Evolutionary conservation across 176 grass and related monocot species (phyloP).

Genomic region (Ensete glaucum): DNA sequence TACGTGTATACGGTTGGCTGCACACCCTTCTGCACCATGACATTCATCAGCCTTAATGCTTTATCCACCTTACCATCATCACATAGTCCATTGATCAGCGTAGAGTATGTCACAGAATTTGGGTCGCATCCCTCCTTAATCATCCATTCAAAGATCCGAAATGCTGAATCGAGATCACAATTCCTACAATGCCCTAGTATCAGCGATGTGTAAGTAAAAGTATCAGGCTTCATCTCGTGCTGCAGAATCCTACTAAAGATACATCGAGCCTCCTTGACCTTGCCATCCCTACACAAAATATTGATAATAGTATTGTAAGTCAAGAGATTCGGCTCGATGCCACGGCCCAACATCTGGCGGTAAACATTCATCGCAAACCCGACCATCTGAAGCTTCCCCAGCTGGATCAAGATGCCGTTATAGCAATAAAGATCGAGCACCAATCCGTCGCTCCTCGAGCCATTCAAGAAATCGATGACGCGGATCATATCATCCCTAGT

Average conservation of each 20-base stretch:
- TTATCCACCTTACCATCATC: constrained; percentile 26
- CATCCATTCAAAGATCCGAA: constrained; percentile 32
- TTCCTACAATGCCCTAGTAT: constrained; percentile 49
- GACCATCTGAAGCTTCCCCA: constrained; percentile 28
- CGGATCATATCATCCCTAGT: constrained; percentile 25
- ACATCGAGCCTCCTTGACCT: constrained; percentile 25
- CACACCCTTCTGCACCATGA: constrained; percentile 34
- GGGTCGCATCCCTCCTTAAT: constrained; percentile 31
- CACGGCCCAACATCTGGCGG: constrained; percentile 16
- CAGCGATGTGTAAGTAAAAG: constrained; percentile 44
- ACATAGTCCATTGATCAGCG: constrained; percentile 33
- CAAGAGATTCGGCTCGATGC: constrained; percentile 24
- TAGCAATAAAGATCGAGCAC: constrained; percentile 23
- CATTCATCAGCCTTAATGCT: constrained; percentile 29
- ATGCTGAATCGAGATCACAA: constrained; percentile 37
- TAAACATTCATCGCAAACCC: constrained; percentile 23
- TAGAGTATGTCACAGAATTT: constrained; percentile 34
- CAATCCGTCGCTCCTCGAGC: constrained; percentile 5
- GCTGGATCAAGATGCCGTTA: constrained; percentile 29
- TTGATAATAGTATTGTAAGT: constrained; percentile 39
- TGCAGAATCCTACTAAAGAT: constrained; percentile 39
- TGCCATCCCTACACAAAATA: constrained; percentile 34
- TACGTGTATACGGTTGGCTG: constrained; percentile 26
- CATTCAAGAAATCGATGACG: constrained; percentile 28
- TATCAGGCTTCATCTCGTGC: constrained; percentile 27